Evolutionary conservation across 2,329 filamentous ascomycete genomes (phyloP), one percentile per base, ranked within the genome.

Genomic region (Fusarium penzigii): DNA sequence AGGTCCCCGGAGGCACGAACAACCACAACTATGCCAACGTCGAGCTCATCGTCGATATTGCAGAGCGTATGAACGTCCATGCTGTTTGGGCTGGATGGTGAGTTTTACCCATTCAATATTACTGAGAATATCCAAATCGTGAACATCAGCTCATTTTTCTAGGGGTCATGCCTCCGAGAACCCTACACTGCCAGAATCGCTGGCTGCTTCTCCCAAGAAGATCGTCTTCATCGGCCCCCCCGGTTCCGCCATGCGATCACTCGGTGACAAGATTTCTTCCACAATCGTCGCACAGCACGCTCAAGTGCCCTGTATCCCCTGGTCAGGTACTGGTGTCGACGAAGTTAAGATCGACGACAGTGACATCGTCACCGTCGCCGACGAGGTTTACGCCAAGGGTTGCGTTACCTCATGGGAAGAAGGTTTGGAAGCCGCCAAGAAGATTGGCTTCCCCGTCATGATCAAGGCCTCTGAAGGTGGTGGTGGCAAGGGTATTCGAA

Each of bases 21-120:
- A 99, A 99, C 83, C 96, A 99, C 87, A 99, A 99, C 77, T 99
- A 99, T 76, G 94, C 94, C 77, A 99, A 99, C 72, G 94, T 99
- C 55, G 94, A 99, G 79, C 82, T 99, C 71, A 99, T 99, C 74
- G 94, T 99, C 62, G 94, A 99, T 78, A 86, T 99, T 71, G 94
- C 94, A 25, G 94, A 99, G 82, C 91, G 94, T 58, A 97, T 97
- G 92, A 86, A 93, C 66, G 94, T 99, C 55, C 94, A 99, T 70
- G 94, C 94, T 53, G 94, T 99, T 14, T 99, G 94, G 94, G 94
- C 94, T 65, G 94, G 94, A 81, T 99, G 94, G 92, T 94, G 76
- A 80, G 88, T 67, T 29, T 8, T 14, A 32, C 36, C 45, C 42
- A 6, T 41, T 40, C 45, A 46, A 25, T 38, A 44, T 49, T 58